Evolutionary conservation across 345 rosid genomes (phyloP).

Genomic region (Limnanthes douglasii): DNA sequence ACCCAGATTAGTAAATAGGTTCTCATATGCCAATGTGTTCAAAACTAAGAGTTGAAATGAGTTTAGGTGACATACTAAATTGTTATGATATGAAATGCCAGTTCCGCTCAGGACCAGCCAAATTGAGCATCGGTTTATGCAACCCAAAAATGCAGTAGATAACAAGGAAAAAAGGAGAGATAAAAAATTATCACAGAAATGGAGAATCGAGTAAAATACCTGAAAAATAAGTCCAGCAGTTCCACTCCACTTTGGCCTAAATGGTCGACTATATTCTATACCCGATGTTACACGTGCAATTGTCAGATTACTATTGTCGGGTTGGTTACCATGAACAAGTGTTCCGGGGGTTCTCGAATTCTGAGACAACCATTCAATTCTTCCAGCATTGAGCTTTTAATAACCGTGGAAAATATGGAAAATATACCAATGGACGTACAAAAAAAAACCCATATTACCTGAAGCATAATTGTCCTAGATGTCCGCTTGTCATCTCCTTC

Average conservation of each 20-base stretch:
- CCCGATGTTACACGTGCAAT: slow-evolving; percentile 78
- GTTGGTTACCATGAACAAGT: slow-evolving; percentile 81
- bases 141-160: too few relatives aligned
- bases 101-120: too few relatives aligned
- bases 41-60: too few relatives aligned
- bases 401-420: slow-evolving; percentile 4
- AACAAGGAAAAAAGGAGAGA: too few relatives aligned
- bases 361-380: slow-evolving; percentile 20
- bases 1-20: too few relatives aligned
- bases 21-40: too few relatives aligned
- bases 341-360: slow-evolving; percentile 95
- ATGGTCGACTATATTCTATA: slow-evolving; percentile 74
- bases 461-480: slow-evolving; percentile 81
- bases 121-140: too few relatives aligned
- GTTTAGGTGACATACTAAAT: too few relatives aligned
- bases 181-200: too few relatives aligned
- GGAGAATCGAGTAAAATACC: slow-evolving; percentile 20
- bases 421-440: not conserved
- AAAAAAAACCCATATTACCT: slow-evolving; percentile 25
- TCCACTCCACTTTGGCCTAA: slow-evolving; percentile 97
- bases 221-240: slow-evolving; percentile 75
- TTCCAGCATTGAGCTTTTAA: slow-evolving; percentile 4
- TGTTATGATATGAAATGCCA: too few relatives aligned
- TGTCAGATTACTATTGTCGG: slow-evolving; percentile 49
- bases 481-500: slow-evolving; percentile 93